Evolutionary conservation across 2,329 filamentous ascomycete species (phyloP), one percentile per base, ranked within the genome.

Genomic region (Cladosporium sp.): DNA sequence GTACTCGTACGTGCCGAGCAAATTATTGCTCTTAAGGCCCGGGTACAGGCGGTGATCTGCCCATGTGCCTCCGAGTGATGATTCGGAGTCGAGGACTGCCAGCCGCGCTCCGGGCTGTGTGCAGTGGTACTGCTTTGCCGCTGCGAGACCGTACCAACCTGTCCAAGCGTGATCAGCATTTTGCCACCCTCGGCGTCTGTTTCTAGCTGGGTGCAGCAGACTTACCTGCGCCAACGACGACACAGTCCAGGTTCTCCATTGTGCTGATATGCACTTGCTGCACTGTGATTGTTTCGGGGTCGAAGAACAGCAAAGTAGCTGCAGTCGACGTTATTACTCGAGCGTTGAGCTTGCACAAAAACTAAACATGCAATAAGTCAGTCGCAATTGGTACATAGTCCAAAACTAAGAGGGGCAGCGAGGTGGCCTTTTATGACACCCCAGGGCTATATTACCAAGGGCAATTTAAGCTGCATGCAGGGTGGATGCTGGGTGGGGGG

Each of bases 1-100:
- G 72, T 86, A 92, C 75, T 93, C 89, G 70, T 89, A 92, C 0
- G 87, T 90, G 3, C 90, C 90, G 18, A 88, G 76, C 74, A 92
- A 84, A 72, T 93, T 93, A 77, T 94, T 93, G 64, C 86, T 88
- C 72, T 88, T 90, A 59, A 94, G 82, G 1, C 86, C 87, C 0
- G 87, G 85, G 74, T 93, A 90, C 0, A 92, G 78, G 1, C 90
- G 84, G 47, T 89, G 80, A 64, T 86, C 80, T 7, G 87, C 85
- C 91, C 90, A 93, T 24, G 88, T 87, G 5, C 91, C 91, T 1
- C 91, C 91, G 6, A 89, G 38, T 58, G 70, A 69, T 55, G 68
- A 64, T 38, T 74, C 74, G 38, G 54, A 51, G 62, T 85, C 83
- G 11, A 85, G 68, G 7, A 84, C 73, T 47, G 61, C 61, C 26